Conservation (phyloP, 805 yeast genomes). For the Cyberlindnera japonica region DNA sequence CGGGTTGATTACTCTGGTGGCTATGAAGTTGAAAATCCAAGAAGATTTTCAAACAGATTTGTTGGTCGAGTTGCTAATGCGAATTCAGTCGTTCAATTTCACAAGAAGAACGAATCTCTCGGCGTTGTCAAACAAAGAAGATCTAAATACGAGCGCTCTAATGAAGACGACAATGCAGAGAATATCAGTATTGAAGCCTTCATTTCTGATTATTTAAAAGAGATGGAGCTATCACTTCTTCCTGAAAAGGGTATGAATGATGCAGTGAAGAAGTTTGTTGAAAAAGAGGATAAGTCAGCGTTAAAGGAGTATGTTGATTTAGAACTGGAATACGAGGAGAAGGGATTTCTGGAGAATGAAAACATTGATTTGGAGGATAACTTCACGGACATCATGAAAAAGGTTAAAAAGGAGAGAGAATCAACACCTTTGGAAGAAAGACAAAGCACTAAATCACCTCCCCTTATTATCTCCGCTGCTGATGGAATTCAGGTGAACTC, state of each 20-base stretch:
- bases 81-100: slow-evolving; percentile 77
- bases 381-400: slow-evolving; percentile 42
- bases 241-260: slow-evolving; percentile 72
- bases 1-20: slow-evolving; percentile 89
- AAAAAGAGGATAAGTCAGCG: slow-evolving; percentile 76
- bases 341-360: slow-evolving; percentile 33
- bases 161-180: slow-evolving; percentile 29
- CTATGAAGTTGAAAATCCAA: slow-evolving; percentile 85
- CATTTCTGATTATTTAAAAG: slow-evolving; percentile 58
- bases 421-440: not conserved
- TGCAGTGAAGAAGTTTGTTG: slow-evolving; percentile 69
- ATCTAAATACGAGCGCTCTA: slow-evolving; percentile 2
- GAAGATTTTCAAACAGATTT: slow-evolving; percentile 84
- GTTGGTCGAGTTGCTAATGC: slow-evolving; percentile 89
- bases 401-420: slow-evolving; percentile 35
- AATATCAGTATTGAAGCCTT: slow-evolving; percentile 56
- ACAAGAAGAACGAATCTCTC: slow-evolving; percentile 40
- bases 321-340: slow-evolving; percentile 34
- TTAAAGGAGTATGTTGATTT: slow-evolving; percentile 57
- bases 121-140: slow-evolving; percentile 9
- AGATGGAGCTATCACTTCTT: slow-evolving; percentile 62
- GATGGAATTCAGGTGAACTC: not conserved
- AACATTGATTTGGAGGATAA: slow-evolving; percentile 37
- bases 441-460: not conserved
- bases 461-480: not conserved